Evolutionary conservation across 2,329 filamentous ascomycete species (phyloP), one percentile per base, ranked within the genome.

Genomic region (Aspergillus quadrilineatus): DNA sequence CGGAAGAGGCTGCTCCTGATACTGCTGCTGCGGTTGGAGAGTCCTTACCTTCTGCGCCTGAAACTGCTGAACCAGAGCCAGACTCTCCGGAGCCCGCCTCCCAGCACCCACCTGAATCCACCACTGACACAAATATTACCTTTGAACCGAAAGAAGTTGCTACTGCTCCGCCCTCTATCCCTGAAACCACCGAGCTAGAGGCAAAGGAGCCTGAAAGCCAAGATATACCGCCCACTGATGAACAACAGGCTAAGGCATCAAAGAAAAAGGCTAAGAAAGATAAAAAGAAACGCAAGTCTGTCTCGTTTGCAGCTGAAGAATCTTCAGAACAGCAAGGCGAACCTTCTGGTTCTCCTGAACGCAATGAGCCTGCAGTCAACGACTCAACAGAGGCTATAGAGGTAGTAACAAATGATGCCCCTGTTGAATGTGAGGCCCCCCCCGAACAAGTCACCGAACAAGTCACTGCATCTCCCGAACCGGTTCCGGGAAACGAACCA

Each of bases 221-320:
- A 36, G 50, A 47, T 39, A 4, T 26, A 15, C 49, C 50, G 15
- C 22, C 53, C 17, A 26, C 49, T 28, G 61, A 61, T 42, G 62
- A 63, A 9, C 5, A 59, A 44, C 56, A 60, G 2, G n/a, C 60
- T 12, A 62, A 47, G n/a, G 29, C 55, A 15, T 60, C 63, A 5
- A 72, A 69, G 60, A 74, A 71, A 56, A 79, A 75, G 61, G 67
- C 68, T 8, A 79, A 79, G 67, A 80, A 78, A 58, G 68, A 67
- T 32, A 70, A 67, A 60, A 70, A 70, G 39, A 69, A 66, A 43
- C 60, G 65, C 53, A 62, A 68, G 49, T 64, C 61, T 22, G 61
- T 64, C n/a, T 55, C 60, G 6, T 59, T 63, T 10, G 68, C 69
- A 54, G 69, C 67, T 45, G 65, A 62, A 12, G 62, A 64, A 32